These are phyloP conservation scores for Russula abietina DNA, from an alignment of 768 basidiomycete species.

Conservation along the genomic window DNA sequence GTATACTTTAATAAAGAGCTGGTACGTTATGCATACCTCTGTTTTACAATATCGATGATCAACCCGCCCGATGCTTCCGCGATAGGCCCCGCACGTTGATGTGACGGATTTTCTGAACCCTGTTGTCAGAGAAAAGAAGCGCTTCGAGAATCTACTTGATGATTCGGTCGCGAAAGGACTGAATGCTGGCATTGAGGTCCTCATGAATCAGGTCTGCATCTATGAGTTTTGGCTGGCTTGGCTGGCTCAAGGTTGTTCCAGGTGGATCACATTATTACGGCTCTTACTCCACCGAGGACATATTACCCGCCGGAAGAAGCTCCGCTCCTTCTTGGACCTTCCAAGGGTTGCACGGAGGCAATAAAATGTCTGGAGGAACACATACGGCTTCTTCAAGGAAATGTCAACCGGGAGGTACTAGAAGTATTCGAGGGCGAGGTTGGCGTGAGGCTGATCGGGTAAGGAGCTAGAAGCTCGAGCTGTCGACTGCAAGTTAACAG, in stretches of 20 bases:
- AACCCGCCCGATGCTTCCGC: not conserved
- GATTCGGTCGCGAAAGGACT: slow-evolving; percentile 90
- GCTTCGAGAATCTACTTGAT: slow-evolving; percentile 87
- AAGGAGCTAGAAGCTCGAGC: not conserved
- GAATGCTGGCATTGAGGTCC: slow-evolving; percentile 90
- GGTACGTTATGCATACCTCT: slow-evolving; percentile 38
- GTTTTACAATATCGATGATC: not conserved
- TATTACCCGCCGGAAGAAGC: slow-evolving; percentile 86
- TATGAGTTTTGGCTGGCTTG: not conserved
- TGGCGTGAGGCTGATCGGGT: slow-evolving; percentile 59
- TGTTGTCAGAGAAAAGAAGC: slow-evolving; percentile 94
- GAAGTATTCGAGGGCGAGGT: slow-evolving; percentile 99
- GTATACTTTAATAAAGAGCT: slow-evolving; percentile 98
- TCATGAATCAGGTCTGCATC: slow-evolving; percentile 80
- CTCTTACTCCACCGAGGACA: slow-evolving; percentile 74
- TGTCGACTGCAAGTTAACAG: slow-evolving; percentile 9
- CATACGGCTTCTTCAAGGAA: slow-evolving; percentile 85
- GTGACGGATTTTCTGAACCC: slow-evolving; percentile 88
- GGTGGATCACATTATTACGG: slow-evolving; percentile 91
- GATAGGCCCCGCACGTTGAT: slow-evolving; percentile 80
- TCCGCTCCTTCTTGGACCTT: slow-evolving; percentile 77
- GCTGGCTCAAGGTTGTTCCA: slow-evolving; percentile 29
- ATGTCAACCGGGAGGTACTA: slow-evolving; percentile 90
- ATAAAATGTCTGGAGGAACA: slow-evolving; percentile 87
- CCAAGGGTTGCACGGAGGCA: slow-evolving; percentile 81